Evolutionary conservation across 208 protist genomes (phyloP), one percentile per base, ranked within the genome.

Genomic region (Herpetomonas samuelpessoai): DNA sequence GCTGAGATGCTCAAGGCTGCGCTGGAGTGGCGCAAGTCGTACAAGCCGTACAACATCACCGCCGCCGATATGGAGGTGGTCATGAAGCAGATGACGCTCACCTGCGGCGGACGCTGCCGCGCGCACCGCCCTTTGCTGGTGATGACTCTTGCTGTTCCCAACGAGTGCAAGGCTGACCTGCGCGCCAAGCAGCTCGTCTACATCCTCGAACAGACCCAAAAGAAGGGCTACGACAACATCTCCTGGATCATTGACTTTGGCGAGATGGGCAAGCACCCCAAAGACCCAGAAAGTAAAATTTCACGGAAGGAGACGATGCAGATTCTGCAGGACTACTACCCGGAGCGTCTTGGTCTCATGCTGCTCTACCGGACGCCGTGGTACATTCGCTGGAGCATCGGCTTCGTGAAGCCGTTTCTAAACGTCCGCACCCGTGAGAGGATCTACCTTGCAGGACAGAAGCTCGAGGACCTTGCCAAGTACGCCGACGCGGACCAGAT

Each of bases 261-360:
- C 2, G 63, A 74, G 30, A 74, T 91, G 71, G 74, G 80, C 6
- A 80, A 81, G 52, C 74, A 87, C 50, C 49, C 65, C 16, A 58
- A 68, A 24, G 74, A 85, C 53, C 45, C 55, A 46, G 61, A 49
- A 50, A 69, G 51, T 46, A 71, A 62, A 51, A 72, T 70, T 53
- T 68, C 75, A 10, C 69, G 80, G 4, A 85, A 87, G 57, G 56
- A 73, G 27, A 79, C 68, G 18, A 88, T 76, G 67, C 67, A 86
- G 51, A 87, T 87, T 2, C 46, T 91, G 61, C 74, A 81, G 44
- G 67, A 87, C 47, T 78, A 86, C 71, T 91, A 91, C 69, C 84
- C 84, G 0, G 79, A 88, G 68, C 73, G 81, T 50, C 66, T 85
- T 19, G 71, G 65, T 3, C 52, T 60, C 41, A 79, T 77, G 56